Evolutionary conservation across 305 asterid species (phyloP).

Genomic region (Rubia peregrina): DNA sequence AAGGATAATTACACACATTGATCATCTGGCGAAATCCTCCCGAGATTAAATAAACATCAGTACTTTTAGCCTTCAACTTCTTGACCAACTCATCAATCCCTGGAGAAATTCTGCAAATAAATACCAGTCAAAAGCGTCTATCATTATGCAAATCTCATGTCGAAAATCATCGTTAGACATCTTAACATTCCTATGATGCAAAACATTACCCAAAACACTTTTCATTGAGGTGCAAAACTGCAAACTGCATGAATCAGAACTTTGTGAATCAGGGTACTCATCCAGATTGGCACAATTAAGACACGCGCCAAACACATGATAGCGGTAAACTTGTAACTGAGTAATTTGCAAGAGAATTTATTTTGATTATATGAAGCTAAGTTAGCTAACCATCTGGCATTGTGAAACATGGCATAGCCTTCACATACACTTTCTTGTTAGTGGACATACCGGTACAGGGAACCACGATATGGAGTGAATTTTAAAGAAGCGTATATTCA

Average conservation of each 20-base stretch:
- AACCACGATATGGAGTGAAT: background rate
- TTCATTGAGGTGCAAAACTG: background rate
- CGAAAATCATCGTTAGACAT: too few relatives aligned
- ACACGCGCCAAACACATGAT: background rate
- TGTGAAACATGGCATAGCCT: too few relatives aligned
- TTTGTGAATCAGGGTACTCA: background rate
- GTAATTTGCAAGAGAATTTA: background rate
- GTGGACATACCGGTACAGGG: background rate
- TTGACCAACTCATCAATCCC: slow-evolving; percentile 72
- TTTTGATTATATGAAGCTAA: background rate
- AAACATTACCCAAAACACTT: background rate
- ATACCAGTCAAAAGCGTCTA: slow-evolving; percentile 14
- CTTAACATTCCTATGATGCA: background rate
- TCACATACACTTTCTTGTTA: too few relatives aligned
- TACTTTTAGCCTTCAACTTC: slow-evolving; percentile 56
- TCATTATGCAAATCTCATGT: too few relatives aligned
- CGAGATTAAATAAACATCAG: slow-evolving; percentile 65
- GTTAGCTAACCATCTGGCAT: too few relatives aligned
- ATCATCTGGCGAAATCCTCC: slow-evolving; percentile 98
- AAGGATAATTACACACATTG: slow-evolving; percentile 41
- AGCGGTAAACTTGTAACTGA: too few relatives aligned
- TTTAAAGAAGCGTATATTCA: background rate
- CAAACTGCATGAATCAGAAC: background rate
- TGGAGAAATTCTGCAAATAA: slow-evolving; percentile 66
- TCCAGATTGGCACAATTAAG: background rate